Evolutionary conservation across 139 green algal species (phyloP), one percentile per base, ranked within the genome.

Genomic region (Chlamydomonas incerta): DNA sequence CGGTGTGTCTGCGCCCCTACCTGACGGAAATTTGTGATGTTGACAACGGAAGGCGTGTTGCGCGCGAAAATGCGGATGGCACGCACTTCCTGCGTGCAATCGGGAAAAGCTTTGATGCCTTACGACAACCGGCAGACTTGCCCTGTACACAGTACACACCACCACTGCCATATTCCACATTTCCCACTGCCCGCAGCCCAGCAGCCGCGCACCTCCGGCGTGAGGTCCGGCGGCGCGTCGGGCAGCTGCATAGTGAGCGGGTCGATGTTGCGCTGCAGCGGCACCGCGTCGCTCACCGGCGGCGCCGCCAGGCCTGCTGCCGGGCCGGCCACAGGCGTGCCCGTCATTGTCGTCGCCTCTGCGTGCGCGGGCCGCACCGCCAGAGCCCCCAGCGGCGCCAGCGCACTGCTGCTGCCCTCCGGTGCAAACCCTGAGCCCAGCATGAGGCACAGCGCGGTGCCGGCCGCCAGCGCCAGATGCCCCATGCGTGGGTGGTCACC

Each of bases 21-120:
- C 34, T 84, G 65, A 0, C 62, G 57, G 31, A 92, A 33, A 86
- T 96, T 97, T 31, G 92, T 96, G 58, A 97, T 89, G 88, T 95
- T 97, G 55, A 97, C 94, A 0, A 97, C 94, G 31, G 83, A 89
- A 24, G 88, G 87, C 2, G 88, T 93, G 88, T 87, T 89, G 67
- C 81, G 74, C 1, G 87, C 66, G 71, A 95, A 95, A 46, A 96
- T 75, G 62, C 87, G 58, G 28, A 96, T 91, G 50, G 90, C 95
- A 52, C 76, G 81, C 24, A 84, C 70, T 66, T 92, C 89, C 55
- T 90, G 80, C 23, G 63, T 63, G n/a, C n/a, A n/a, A n/a, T n/a
- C n/a, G n/a, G n/a, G n/a, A n/a, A n/a, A n/a, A n/a, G n/a, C n/a
- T n/a, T n/a, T n/a, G n/a, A n/a, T n/a, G n/a, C n/a, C n/a, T n/a